Percentiles rank a stretch among this genome's conserved stretches.
Conservation (phyloP, 139 green algal species). For the Haematococcus sp. region DNA sequence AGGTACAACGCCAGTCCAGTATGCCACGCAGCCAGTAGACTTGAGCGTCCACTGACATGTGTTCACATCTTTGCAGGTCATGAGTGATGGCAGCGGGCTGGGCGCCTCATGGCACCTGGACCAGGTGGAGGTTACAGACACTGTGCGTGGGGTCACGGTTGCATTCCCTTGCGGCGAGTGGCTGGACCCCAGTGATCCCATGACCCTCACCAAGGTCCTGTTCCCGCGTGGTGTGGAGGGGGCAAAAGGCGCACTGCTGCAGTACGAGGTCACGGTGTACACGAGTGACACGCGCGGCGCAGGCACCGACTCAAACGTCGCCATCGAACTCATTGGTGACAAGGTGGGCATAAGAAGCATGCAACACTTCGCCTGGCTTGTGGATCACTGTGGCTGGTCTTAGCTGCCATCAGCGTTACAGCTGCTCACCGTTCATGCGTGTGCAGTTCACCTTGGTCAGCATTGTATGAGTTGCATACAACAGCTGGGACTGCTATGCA, state of each 20-base stretch:
- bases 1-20: no score
- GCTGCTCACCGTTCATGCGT: no score
- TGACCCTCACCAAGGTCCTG: constrained; percentile 36
- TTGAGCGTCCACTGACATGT: no score
- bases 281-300: constrained; percentile 55
- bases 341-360: no score
- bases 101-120: constrained; percentile 43
- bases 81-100: constrained; percentile 45
- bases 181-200: constrained; percentile 39
- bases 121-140: constrained; percentile 44
- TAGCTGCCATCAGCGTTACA: no score
- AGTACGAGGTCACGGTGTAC: constrained; percentile 34
- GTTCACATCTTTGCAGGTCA: constrained; percentile 27
- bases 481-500: not conserved
- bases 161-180: constrained; percentile 47
- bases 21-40: no score
- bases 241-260: constrained; percentile 12
- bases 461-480: not conserved
- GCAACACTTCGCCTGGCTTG: not conserved
- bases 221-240: constrained; percentile 32
- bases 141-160: constrained; percentile 20
- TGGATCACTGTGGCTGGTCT: not conserved
- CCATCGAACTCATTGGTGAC: constrained; percentile 45
- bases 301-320: constrained; percentile 60
- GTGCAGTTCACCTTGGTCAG: not conserved